These are phyloP conservation scores for Metarhizium guizhouense DNA, from an alignment of 2,329 filamentous ascomycete species.

Conservation along the genomic window DNA sequence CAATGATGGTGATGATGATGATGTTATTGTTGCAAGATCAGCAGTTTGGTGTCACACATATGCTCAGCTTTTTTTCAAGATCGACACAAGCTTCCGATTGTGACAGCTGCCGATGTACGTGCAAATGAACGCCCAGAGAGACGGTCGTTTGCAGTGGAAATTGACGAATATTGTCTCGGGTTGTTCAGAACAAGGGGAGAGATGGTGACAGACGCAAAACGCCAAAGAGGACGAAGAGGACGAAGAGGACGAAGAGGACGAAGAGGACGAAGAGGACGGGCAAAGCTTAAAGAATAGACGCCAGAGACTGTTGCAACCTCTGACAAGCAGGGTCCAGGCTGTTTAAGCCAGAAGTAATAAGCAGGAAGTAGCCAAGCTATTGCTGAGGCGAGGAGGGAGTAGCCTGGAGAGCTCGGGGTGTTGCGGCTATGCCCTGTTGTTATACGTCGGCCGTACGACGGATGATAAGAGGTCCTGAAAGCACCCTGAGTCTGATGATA, in stretches of 20 bases:
- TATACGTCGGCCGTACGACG: slow-evolving; percentile 9
- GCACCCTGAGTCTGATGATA: slow-evolving; percentile 5
- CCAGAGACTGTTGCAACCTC: background rate
- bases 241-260: background rate
- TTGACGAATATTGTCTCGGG: background rate
- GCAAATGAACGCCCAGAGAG: background rate
- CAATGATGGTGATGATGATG: background rate
- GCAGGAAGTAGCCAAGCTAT: slow-evolving; percentile 5
- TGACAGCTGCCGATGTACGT: background rate
- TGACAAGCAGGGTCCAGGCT: background rate
- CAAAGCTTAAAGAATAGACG: background rate
- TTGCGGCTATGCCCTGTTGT: slow-evolving; percentile 6
- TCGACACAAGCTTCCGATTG: background rate
- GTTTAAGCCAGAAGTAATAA: background rate
- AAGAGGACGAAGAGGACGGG: background rate
- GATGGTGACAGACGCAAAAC: background rate
- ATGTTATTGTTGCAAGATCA: background rate
- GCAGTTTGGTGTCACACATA: background rate
- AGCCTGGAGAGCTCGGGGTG: slow-evolving; percentile 1
- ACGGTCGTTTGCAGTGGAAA: background rate
- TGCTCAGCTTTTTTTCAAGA: background rate
- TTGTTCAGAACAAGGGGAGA: background rate
- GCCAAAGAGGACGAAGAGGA: background rate
- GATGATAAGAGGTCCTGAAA: slow-evolving; percentile 3
- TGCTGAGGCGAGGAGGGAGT: background rate